phyloP scores from a whole-genome alignment of 2,329 filamentous ascomycete species.

The Chalara sp. region DNA sequence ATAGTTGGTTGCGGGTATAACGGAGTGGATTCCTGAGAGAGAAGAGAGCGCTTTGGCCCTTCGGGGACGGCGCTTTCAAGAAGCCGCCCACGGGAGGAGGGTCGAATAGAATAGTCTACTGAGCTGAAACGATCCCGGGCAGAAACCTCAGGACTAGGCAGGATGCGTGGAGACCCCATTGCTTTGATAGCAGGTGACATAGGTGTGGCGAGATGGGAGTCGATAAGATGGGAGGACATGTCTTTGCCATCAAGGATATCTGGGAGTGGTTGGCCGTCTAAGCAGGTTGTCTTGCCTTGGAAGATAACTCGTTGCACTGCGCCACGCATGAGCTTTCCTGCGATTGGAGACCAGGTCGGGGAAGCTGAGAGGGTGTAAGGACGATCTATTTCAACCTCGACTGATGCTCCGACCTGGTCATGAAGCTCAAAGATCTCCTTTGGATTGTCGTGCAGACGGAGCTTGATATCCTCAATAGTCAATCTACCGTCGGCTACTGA shows the following conservation, averaged over 20 bases:
- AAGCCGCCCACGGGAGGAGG: slow-evolving; percentile 27
- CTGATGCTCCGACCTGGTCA: slow-evolving; percentile 64
- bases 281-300: slow-evolving; percentile 65
- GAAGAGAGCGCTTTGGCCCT: slow-evolving; percentile 25
- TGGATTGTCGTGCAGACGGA: slow-evolving; percentile 69
- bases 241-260: slow-evolving; percentile 59
- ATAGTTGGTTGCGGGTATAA: slow-evolving; percentile 43
- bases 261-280: slow-evolving; percentile 59
- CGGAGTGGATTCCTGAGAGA: slow-evolving; percentile 40
- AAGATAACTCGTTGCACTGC: slow-evolving; percentile 71
- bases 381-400: slow-evolving; percentile 72
- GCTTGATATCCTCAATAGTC: slow-evolving; percentile 66
- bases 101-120: slow-evolving; percentile 27
- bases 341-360: slow-evolving; percentile 63
- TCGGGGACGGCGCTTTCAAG: slow-evolving; percentile 29
- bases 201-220: slow-evolving; percentile 32
- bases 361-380: slow-evolving; percentile 51
- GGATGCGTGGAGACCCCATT: slow-evolving; percentile 23
- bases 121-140: slow-evolving; percentile 28
- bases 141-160: slow-evolving; percentile 29
- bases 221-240: slow-evolving; percentile 61
- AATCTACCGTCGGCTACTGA: slow-evolving; percentile 68
- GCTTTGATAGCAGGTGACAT: slow-evolving; percentile 52
- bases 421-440: slow-evolving; percentile 78
- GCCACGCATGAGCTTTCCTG: slow-evolving; percentile 60